phyloP scores from a whole-genome alignment of 306 rosid genomes.

The Cucurbita argyrosperma region DNA sequence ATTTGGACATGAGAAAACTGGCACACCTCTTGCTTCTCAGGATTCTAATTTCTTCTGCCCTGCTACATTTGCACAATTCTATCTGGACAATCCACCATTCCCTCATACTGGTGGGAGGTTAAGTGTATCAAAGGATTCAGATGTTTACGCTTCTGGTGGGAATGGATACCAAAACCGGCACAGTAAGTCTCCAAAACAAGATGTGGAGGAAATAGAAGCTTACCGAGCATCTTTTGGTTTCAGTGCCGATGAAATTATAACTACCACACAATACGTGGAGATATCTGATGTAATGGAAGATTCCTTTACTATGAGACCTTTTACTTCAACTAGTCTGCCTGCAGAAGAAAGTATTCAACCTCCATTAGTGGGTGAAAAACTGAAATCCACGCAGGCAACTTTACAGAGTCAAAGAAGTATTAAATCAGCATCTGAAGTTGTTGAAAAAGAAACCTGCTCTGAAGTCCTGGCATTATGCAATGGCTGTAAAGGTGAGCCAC shows the following conservation, averaged over 20 bases:
- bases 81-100: constrained; percentile 90
- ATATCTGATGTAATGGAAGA: constrained; percentile 89
- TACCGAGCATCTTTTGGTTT: constrained; percentile 98
- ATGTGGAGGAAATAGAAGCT: constrained; percentile 93
- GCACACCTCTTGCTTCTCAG: constrained; percentile 49
- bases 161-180: constrained; percentile 74
- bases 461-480: constrained; percentile 21
- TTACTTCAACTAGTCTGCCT: constrained; percentile 40
- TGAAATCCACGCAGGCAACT: constrained; percentile 31
- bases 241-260: constrained; percentile 97
- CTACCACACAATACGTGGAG: constrained; percentile 79
- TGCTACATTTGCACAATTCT: constrained; percentile 54
- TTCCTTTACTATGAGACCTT: constrained; percentile 83
- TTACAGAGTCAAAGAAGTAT: constrained; percentile 25
- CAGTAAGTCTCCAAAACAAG: constrained; percentile 80
- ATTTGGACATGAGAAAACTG: constrained; percentile 48
- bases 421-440: constrained; percentile 27
- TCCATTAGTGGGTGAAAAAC: constrained; percentile 34
- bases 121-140: constrained; percentile 93
- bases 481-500: constrained; percentile 51
- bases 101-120: constrained; percentile 90
- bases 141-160: constrained; percentile 63
- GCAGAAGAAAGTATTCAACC: constrained; percentile 45
- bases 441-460: constrained; percentile 21
- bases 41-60: constrained; percentile 98